These are phyloP conservation scores for Lipomyces spencermartinsiae DNA, from an alignment of 805 yeast species.

Conservation along the genomic window DNA sequence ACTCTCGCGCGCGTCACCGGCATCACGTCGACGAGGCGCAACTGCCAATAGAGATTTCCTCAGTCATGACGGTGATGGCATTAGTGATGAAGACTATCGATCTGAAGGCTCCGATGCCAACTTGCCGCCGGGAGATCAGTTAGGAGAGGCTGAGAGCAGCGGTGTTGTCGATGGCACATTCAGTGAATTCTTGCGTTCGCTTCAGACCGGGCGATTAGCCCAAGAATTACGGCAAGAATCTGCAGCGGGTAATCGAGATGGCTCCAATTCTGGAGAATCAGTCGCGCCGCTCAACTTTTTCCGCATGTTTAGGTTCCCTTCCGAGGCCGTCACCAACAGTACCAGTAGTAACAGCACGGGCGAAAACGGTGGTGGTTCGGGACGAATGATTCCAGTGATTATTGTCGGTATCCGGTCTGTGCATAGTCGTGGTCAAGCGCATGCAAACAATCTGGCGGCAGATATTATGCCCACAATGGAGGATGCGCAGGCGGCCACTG, in stretches of 20 bases:
- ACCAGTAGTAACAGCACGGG: background rate
- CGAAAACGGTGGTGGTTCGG: constrained; percentile 16
- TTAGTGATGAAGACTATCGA: constrained; percentile 16
- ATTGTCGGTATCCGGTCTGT: constrained; percentile 58
- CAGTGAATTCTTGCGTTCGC: constrained; percentile 53
- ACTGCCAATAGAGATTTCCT: background rate
- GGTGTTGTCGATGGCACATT: constrained; percentile 51
- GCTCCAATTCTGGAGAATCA: constrained; percentile 15
- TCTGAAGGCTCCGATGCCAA: background rate
- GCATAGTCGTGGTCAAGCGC: constrained; percentile 2
- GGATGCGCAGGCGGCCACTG: constrained; percentile 17
- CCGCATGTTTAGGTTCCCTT: constrained; percentile 47
- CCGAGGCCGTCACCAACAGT: constrained; percentile 42
- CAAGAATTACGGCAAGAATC: constrained; percentile 48
- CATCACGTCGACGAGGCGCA: constrained; percentile 16
- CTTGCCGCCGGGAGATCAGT: background rate
- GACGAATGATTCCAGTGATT: constrained; percentile 53
- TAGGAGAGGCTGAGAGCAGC: constrained; percentile 18
- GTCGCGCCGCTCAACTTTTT: constrained; percentile 43
- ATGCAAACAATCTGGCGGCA: background rate
- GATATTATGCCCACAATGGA: constrained; percentile 6
- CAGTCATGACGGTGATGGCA: constrained; percentile 19
- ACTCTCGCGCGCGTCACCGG: constrained; percentile 23
- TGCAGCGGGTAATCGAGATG: constrained; percentile 7
- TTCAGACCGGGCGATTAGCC: constrained; percentile 51